Percentiles rank a stretch among this genome's conserved stretches.
Conservation (phyloP, 2,329 filamentous ascomycete species). For the Aaosphaeria arxii region DNA sequence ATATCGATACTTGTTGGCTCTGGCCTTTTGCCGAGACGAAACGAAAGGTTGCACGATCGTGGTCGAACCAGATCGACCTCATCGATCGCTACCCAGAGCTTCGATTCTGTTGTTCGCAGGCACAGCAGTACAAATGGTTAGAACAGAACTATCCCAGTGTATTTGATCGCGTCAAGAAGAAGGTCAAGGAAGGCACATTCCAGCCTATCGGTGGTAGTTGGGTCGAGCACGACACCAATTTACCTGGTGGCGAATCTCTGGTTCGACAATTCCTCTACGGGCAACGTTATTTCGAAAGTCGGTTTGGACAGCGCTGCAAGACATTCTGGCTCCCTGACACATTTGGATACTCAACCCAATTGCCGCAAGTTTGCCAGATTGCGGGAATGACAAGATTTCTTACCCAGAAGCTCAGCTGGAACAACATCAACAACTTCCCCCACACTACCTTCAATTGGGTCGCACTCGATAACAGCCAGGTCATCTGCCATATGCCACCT, state of each 20-base stretch:
- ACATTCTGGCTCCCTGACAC: slow-evolving; percentile 99
- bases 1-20: slow-evolving; percentile 97
- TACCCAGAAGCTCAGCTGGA: slow-evolving; percentile 98
- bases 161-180: slow-evolving; percentile 85
- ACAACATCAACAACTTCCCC: slow-evolving; percentile 98
- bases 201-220: slow-evolving; percentile 96
- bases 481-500: slow-evolving; percentile 96
- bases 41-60: slow-evolving; percentile 91
- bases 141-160: slow-evolving; percentile 84
- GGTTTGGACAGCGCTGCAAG: slow-evolving; percentile 81
- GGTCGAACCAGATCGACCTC: slow-evolving; percentile 94
- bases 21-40: slow-evolving; percentile 99
- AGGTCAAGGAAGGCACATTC: slow-evolving; percentile 87
- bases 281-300: slow-evolving; percentile 89
- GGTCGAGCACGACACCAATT: slow-evolving; percentile 98
- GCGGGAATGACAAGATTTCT: slow-evolving; percentile 97
- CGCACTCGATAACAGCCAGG: slow-evolving; percentile 88
- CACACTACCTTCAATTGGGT: slow-evolving; percentile 99
- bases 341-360: slow-evolving; percentile 93
- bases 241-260: slow-evolving; percentile 92
- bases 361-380: slow-evolving; percentile 88
- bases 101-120: slow-evolving; percentile 87
- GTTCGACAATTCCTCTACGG: slow-evolving; percentile 94
- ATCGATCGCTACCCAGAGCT: slow-evolving; percentile 95
- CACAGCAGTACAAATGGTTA: slow-evolving; percentile 98